Base-by-base conservation (phyloP, 768 basidiomycete genomes). In the Mycena venus region DNA sequence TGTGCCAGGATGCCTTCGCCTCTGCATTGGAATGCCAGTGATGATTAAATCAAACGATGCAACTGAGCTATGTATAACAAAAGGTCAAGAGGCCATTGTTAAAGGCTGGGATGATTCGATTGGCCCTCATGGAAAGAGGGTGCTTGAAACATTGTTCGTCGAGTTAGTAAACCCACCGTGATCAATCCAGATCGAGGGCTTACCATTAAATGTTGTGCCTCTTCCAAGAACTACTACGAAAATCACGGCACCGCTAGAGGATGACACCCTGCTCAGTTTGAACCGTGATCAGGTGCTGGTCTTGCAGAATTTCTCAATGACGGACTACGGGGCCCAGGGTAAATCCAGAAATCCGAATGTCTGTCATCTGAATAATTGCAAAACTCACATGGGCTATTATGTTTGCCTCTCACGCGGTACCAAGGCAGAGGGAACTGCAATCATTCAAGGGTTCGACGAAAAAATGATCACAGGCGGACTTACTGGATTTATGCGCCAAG, bases 401-500 rank as follows among this genome's bases (percentile, higher is more conserved):
- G 84, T 83, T 7, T 75, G 78, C 4, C 62, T 84, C 0, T 84
- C 84, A 5, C 51, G 82, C 19, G 77, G 81, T 69, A 49, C 79
- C 10, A 72, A 62, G 31, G 74, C 67, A 12, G 34, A 47, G 19
- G 71, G 68, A 14, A 84, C 82, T 12, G 27, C 82, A 0, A 81
- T 84, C 31, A 2, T 83, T 12, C 78, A 83, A 55, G 78, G 72
- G 0, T 82, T 84, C 73, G 74, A 82, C 19, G 14, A 27, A 2
- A 59, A 38, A 8, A 79, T 74, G 75, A 80, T 85, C 8, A 81
- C 75, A 23, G 72, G 78, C 10, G 78, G 79, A 7, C 75, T 79
- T 7, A 75, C 77, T 2, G 81, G 83, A 7, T 73, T 75, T 17
- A 62, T 86, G 1, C 70, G 82, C 27, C 82, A 85, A 66, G 84